phyloP scores from a whole-genome alignment of 2,329 filamentous ascomycete genomes.

The Penicillium rolfsii region DNA sequence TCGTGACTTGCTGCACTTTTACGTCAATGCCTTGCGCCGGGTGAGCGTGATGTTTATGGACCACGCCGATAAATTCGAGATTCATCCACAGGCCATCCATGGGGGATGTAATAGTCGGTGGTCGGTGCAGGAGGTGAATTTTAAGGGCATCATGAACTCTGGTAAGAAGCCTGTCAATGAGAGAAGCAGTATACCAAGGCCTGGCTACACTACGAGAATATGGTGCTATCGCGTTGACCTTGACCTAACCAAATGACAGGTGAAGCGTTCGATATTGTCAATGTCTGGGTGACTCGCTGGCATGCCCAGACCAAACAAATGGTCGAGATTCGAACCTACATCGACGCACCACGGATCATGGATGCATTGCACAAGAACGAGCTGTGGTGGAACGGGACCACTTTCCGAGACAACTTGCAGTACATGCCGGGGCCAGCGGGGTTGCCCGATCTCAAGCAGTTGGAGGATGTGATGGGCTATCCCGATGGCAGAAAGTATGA shows the following conservation, averaged over 20 bases:
- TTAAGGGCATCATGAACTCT: constrained; percentile 39
- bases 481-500: constrained; percentile 35
- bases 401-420: constrained; percentile 32
- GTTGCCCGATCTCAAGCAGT: constrained; percentile 35
- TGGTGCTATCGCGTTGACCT: neutral
- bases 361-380: constrained; percentile 38
- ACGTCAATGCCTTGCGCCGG: constrained; percentile 38
- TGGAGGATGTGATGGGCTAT: constrained; percentile 34
- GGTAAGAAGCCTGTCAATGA: constrained; percentile 23
- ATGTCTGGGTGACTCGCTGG: constrained; percentile 42
- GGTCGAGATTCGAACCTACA: constrained; percentile 41
- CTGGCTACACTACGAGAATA: neutral
- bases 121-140: constrained; percentile 40
- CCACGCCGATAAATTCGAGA: constrained; percentile 36
- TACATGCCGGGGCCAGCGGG: constrained; percentile 40
- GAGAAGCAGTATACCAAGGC: no score
- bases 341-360: constrained; percentile 35
- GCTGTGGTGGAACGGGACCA: constrained; percentile 40
- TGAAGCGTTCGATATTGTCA: constrained; percentile 36
- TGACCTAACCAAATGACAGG: constrained; percentile 22
- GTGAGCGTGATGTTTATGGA: constrained; percentile 35
- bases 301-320: constrained; percentile 30
- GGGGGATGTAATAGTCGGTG: constrained; percentile 38
- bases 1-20: constrained; percentile 38
- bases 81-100: constrained; percentile 37